A percentile compares a stretch with the other conserved stretches of the same genome.
Conservation (phyloP, 129 eudicot species). For the Helianthus annuus region DNA sequence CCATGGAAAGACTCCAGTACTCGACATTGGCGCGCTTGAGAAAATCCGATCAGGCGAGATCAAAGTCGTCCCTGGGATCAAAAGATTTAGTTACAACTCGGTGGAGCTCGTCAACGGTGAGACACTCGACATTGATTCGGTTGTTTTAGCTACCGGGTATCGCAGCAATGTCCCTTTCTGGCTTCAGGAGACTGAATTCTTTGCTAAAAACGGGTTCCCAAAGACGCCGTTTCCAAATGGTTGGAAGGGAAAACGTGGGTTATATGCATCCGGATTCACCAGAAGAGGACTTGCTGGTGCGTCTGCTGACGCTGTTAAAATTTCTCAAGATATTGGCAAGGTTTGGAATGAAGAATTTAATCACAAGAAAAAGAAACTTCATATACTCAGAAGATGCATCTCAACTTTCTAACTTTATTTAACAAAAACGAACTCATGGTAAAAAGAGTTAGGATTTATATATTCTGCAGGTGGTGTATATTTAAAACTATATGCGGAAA, state of each 20-base stretch:
- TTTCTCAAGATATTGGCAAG: constrained; percentile 71
- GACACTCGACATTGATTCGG: constrained; percentile 59
- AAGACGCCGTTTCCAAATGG: constrained; percentile 74
- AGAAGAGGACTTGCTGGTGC: constrained; percentile 92
- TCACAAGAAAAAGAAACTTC: constrained; percentile 71
- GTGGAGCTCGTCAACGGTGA: constrained; percentile 73
- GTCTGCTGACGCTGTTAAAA: constrained; percentile 69
- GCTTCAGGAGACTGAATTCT: constrained; percentile 84
- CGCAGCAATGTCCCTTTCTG: constrained; percentile 86
- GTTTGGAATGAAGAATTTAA: constrained; percentile 69
- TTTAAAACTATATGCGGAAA: too few relatives aligned
- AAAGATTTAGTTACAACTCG: constrained; percentile 40
- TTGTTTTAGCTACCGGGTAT: constrained; percentile 83
- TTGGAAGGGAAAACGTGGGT: constrained; percentile 87
- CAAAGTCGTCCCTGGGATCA: constrained; percentile 65
- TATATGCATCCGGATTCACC: constrained; percentile 89
- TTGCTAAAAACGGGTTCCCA: constrained; percentile 75
- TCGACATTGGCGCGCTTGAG: constrained; percentile 73
- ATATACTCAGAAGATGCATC: constrained; percentile 77
- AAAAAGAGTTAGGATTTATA: too few relatives aligned
- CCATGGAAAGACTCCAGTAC: constrained; percentile 73
- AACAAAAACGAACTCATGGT: too few relatives aligned
- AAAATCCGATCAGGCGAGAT: constrained; percentile 70
- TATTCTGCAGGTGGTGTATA: too few relatives aligned
- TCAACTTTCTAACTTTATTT: constrained; percentile 41